Percentiles rank a stretch among this genome's conserved stretches.
These are phyloP conservation scores for Incumbomyces delicatus DNA, from an alignment of 2,329 filamentous ascomycete species.

Conservation along the genomic window DNA sequence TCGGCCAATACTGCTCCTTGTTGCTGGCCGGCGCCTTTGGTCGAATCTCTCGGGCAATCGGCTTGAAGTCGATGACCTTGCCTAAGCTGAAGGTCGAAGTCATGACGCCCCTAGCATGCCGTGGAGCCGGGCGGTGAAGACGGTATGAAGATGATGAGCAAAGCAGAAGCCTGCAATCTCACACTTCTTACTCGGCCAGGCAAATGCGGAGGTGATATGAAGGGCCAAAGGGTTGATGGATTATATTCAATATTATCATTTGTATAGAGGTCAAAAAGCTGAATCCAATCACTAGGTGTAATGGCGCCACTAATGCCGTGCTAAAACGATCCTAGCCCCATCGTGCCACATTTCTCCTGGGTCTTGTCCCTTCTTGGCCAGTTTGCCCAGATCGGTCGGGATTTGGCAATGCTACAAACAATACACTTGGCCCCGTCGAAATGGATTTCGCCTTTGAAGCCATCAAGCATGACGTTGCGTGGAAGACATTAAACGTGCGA, in stretches of 20 bases:
- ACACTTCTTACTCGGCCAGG: too few species aligned
- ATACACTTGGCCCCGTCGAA: neutral
- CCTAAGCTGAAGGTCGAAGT: conserved; percentile 3
- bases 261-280: conserved; percentile 2
- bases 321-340: too few species aligned
- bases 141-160: neutral
- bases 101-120: neutral
- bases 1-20: conserved; percentile 41
- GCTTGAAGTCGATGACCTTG: conserved; percentile 2
- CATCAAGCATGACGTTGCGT: conserved; percentile 37
- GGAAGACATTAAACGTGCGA: conserved; percentile 35
- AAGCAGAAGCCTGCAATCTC: too few species aligned
- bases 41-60: conserved; percentile 3
- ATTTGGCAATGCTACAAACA: neutral
- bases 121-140: too few species aligned
- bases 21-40: conserved; percentile 3
- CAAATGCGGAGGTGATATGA: neutral
- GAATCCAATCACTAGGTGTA: neutral
- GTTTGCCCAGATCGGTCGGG: neutral
- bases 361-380: conserved; percentile 1
- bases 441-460: conserved; percentile 22
- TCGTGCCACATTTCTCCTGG: neutral
- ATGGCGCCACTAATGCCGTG: neutral
- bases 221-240: too few species aligned
- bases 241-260: neutral